Evolutionary conservation across 371 early-diverging fungal genomes (phyloP).

Genomic region (Lichtheimia ramosa): DNA sequence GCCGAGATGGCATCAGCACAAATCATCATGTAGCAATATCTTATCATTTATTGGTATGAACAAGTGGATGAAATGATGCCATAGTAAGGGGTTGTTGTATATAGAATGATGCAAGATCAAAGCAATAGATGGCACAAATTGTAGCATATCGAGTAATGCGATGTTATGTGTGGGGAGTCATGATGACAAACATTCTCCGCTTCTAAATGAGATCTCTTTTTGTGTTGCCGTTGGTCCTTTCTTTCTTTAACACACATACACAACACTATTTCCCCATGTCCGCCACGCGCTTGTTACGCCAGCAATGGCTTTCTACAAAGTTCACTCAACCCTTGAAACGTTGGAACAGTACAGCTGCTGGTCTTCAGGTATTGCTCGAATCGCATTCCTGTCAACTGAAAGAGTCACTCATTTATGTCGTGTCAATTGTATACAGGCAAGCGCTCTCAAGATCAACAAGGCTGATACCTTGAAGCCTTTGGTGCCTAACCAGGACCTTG

Average conservation of each 20-base stretch:
- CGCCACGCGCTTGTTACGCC: slow-evolving; percentile 11
- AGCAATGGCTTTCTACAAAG: slow-evolving; percentile 2
- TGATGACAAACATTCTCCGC: too few species aligned
- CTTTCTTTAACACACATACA: neutral
- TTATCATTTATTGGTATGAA: too few species aligned
- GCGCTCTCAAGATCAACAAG: slow-evolving; percentile 43
- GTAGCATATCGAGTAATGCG: too few species aligned
- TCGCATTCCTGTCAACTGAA: neutral
- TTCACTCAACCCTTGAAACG: slow-evolving; percentile 15
- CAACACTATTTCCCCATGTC: neutral
- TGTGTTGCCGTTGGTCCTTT: neutral
- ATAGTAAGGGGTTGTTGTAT: too few species aligned
- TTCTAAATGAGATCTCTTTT: too few species aligned
- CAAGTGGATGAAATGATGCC: too few species aligned
- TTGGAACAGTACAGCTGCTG: slow-evolving; percentile 17
- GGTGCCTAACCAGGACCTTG: slow-evolving; percentile 75
- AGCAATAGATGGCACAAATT: too few species aligned
- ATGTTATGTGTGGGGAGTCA: too few species aligned
- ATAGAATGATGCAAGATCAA: too few species aligned
- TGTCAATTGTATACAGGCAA: slow-evolving; percentile 32
- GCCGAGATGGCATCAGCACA: too few species aligned
- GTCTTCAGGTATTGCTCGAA: slow-evolving; percentile 8
- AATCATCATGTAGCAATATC: too few species aligned
- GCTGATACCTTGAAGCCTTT: slow-evolving; percentile 57
- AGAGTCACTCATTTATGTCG: neutral